Evolutionary conservation across 805 yeast species (phyloP).

Genomic region (Candida silvatica): DNA sequence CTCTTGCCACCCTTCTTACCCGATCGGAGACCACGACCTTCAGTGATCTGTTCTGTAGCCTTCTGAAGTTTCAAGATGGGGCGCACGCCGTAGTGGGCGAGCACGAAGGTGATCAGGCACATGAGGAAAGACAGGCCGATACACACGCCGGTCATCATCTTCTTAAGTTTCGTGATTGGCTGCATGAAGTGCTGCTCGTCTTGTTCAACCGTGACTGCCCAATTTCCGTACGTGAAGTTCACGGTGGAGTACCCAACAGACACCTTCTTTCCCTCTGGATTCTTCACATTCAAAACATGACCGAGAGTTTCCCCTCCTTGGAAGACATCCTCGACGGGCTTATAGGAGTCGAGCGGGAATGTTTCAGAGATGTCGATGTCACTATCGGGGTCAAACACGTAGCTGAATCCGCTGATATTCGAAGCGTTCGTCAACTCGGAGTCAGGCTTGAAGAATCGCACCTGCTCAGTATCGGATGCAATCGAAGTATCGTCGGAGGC

Average conservation of each 20-base stretch:
- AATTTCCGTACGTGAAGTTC: constrained; percentile 34
- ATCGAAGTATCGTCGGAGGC: constrained; percentile 34
- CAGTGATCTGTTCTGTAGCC: constrained; percentile 69
- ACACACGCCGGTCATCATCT: constrained; percentile 70
- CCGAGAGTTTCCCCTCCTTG: constrained; percentile 24
- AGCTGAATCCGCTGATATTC: constrained; percentile 26
- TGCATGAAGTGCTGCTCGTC: constrained; percentile 45
- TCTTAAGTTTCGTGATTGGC: constrained; percentile 52
- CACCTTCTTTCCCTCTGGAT: constrained; percentile 29
- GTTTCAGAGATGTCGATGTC: neutral
- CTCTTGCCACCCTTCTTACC: neutral
- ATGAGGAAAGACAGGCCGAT: constrained; percentile 70
- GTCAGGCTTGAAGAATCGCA: constrained; percentile 17
- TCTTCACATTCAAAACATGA: constrained; percentile 3
- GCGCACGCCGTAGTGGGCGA: constrained; percentile 76
- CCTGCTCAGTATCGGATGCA: constrained; percentile 24
- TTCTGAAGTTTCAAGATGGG: constrained; percentile 74
- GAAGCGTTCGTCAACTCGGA: constrained; percentile 16
- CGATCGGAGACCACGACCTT: constrained; percentile 25
- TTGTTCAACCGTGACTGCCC: constrained; percentile 77
- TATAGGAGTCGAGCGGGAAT: constrained; percentile 9
- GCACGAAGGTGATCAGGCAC: constrained; percentile 68
- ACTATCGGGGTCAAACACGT: constrained; percentile 31
- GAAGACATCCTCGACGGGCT: constrained; percentile 18
- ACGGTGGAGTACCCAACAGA: constrained; percentile 52